Evolutionary conservation across 1,139 yeast genomes (phyloP).

Genomic region (Nakaseomyces nivariensis): DNA sequence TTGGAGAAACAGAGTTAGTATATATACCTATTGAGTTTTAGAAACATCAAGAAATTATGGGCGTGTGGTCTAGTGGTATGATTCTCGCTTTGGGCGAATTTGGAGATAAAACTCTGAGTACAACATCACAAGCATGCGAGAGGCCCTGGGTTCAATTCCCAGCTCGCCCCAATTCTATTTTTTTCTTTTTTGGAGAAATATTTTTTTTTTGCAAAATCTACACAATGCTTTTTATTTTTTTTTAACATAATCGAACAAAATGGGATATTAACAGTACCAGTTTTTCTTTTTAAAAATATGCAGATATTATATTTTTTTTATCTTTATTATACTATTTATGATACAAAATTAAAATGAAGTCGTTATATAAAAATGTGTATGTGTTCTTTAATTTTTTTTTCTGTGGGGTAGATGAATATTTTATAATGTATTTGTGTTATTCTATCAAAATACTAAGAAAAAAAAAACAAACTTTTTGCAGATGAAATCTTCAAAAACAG

Average conservation of each 20-base stretch:
- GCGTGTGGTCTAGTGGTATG: constrained; percentile 9
- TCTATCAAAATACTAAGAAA: constrained; percentile 4
- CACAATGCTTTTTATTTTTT: not conserved
- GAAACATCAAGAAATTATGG: not conserved
- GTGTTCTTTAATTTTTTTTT: not conserved
- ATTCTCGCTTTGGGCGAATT: constrained; percentile 7
- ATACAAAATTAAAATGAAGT: constrained; percentile 2
- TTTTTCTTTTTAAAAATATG: not conserved
- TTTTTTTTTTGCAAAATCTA: not conserved
- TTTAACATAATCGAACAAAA: not conserved
- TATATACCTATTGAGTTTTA: too few species aligned
- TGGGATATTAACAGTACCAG: too few species aligned
- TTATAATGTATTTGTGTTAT: not conserved
- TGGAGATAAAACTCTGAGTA: not conserved
- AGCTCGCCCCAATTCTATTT: constrained; percentile 22
- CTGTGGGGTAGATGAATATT: constrained; percentile 1
- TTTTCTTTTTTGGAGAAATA: constrained; percentile 2
- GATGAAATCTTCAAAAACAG: not conserved
- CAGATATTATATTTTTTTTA: not conserved
- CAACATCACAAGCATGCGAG: constrained; percentile 6
- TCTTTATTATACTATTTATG: not conserved
- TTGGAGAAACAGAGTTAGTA: too few species aligned
- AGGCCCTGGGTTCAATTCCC: constrained; percentile 26
- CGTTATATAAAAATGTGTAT: constrained; percentile 1
- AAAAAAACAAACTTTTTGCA: constrained; percentile 6